Base-by-base conservation (phyloP, 2,329 filamentous ascomycete species). In the Aspergillus clavatus region DNA sequence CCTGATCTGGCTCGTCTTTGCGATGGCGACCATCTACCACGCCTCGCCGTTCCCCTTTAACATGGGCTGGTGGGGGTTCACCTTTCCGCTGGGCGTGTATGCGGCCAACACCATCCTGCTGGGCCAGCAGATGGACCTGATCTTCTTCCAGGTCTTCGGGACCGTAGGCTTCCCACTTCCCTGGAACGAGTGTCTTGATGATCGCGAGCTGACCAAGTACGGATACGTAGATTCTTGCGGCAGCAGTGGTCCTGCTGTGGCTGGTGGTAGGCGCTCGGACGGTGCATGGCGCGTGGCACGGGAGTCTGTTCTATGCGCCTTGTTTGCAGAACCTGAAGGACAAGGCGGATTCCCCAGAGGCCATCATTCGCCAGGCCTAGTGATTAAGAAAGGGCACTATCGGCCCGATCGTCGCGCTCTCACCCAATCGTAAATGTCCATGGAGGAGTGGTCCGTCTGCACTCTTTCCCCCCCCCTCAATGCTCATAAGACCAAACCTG, bases 31-130 rank as follows among this genome's bases (percentile, higher is more conserved):
- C 12, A 47, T 60, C 22, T 72, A 80, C 23, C 45, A 55, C 44
- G 52, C 53, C 23, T 56, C 55, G 8, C 58, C 58, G 0, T 77
- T 80, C 55, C 74, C 76, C 0, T 80, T 81, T 61, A 81, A 80
- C 58, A 75, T 81, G 71, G 78, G 77, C 16, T 78, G 77, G 77
- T 80, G 76, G 76, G 75, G 75, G 3, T 79, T 80, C 47, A 78
- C 72, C 0, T 81, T 80, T 48, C 78, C 77, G 0, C 54, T 78
- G 2, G 78, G 78, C 3, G 75, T 79, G 0, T 79, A 74, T 46
- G 54, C 59, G 8, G 59, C 57, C 19, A 61, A 57, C 36, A 58
- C 57, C 2, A 59, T 61, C 65, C 73, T 21, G 55, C 71, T 45
- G 61, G 76, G 72, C 0, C 58, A 68, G 18, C 72, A 78, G 47